Evolutionary conservation across 2,329 filamentous ascomycete genomes (phyloP).

Genomic region (Claviceps cyperi): DNA sequence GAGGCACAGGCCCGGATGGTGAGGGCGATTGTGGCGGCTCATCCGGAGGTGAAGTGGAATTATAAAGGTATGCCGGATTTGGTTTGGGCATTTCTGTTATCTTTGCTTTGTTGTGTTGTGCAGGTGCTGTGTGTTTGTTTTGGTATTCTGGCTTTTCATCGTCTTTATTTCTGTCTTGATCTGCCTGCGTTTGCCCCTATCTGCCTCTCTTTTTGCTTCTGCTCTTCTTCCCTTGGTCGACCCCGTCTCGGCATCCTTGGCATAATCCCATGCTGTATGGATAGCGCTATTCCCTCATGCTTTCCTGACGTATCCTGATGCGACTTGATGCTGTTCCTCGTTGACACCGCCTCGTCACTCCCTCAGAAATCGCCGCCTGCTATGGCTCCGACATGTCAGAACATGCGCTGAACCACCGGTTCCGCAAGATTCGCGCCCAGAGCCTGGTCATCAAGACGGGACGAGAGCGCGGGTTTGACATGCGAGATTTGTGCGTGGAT

Average conservation of each 20-base stretch:
- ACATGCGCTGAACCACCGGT: conserved; percentile 35
- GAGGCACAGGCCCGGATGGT: conserved; percentile 46
- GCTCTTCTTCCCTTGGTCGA: no score
- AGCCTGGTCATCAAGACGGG: conserved; percentile 23
- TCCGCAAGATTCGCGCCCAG: conserved; percentile 31
- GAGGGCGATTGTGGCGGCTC: conserved; percentile 44
- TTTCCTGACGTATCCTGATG: no score
- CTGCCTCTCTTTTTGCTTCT: not conserved
- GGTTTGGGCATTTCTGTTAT: not conserved
- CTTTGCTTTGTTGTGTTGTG: not conserved
- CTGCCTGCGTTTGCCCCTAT: no score
- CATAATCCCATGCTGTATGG: no score
- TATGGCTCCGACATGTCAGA: conserved; percentile 36
- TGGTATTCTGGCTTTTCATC: no score
- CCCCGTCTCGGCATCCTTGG: no score
- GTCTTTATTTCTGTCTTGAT: no score
- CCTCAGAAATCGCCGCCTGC: conserved; percentile 30
- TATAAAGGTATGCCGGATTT: conserved; percentile 39
- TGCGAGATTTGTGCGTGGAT: conserved; percentile 26
- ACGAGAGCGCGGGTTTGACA: conserved; percentile 23
- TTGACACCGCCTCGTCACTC: conserved; percentile 12
- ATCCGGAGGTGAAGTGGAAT: conserved; percentile 39
- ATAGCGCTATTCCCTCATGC: no score
- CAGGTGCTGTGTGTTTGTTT: no score
- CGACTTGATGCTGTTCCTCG: not conserved